phyloP scores from a whole-genome alignment of 345 rosid species.

The Citrus inodora region DNA sequence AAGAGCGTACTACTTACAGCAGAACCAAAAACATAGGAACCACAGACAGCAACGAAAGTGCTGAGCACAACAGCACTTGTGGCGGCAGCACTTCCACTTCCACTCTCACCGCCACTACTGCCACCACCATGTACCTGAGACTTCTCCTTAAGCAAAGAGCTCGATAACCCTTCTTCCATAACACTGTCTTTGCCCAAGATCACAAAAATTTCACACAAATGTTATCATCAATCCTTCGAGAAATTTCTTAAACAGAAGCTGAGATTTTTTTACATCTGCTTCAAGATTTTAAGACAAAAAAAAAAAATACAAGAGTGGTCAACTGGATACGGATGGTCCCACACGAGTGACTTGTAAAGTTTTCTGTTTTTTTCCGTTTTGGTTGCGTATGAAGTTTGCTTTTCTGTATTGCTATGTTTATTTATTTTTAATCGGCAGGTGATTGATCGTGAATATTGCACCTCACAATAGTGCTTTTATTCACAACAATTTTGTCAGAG shows the following conservation, averaged over 20 bases:
- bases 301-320: too few relatives aligned
- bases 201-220: background rate
- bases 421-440: too few relatives aligned
- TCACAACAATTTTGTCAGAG: too few relatives aligned
- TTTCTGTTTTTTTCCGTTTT: too few relatives aligned
- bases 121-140: background rate
- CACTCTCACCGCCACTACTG: background rate
- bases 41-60: constrained; percentile 23
- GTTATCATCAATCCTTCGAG: background rate
- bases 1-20: constrained; percentile 38
- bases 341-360: too few relatives aligned
- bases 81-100: constrained; percentile 2
- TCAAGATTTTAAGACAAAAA: too few relatives aligned
- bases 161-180: constrained; percentile 14
- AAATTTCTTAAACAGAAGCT: background rate
- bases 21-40: constrained; percentile 34
- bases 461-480: too few relatives aligned
- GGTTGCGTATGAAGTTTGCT: too few relatives aligned
- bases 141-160: constrained; percentile 8
- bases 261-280: background rate
- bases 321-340: too few relatives aligned
- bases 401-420: too few relatives aligned
- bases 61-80: constrained; percentile 19
- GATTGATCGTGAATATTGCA: too few relatives aligned
- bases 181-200: constrained; percentile 1